phyloP scores from a whole-genome alignment of 345 rosid genomes.

The Salix purpurea region DNA sequence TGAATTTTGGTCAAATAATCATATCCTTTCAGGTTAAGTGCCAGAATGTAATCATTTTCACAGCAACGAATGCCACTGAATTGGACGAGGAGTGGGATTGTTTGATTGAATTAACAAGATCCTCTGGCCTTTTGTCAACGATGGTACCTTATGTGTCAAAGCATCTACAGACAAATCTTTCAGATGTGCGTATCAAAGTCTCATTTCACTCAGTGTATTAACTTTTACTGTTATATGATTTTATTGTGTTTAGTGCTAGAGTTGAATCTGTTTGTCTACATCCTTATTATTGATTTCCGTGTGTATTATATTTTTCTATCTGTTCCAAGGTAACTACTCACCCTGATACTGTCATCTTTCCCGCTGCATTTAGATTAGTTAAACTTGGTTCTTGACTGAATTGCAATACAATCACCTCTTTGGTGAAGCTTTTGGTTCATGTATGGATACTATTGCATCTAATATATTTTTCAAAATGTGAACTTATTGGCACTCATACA shows the following conservation, averaged over 20 bases:
- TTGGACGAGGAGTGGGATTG: slow-evolving; percentile 83
- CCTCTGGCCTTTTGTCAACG: slow-evolving; percentile 43
- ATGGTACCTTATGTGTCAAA: slow-evolving; percentile 53
- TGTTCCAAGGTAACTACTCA: not conserved
- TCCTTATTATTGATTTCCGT: not conserved
- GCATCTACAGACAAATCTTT: slow-evolving; percentile 43
- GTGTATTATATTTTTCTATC: not conserved
- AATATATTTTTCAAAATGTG: too few species aligned
- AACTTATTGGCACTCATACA: not conserved
- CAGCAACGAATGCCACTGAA: slow-evolving; percentile 70
- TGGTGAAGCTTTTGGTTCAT: not conserved
- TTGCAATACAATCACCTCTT: not conserved
- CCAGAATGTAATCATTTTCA: slow-evolving; percentile 63
- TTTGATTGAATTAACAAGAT: slow-evolving; percentile 51
- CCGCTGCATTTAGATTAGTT: not conserved
- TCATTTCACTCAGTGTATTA: not conserved
- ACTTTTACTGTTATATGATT: not conserved
- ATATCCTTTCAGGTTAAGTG: slow-evolving; percentile 67
- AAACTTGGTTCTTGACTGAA: too few species aligned
- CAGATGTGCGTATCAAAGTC: slow-evolving; percentile 53
- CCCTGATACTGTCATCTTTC: not conserved
- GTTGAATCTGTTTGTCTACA: not conserved
- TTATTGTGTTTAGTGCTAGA: not conserved
- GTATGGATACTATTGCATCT: not conserved
- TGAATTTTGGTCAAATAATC: not conserved